Evolutionary conservation across 106 monocot species (phyloP).

Genomic region (Platanthera zijinensis): DNA sequence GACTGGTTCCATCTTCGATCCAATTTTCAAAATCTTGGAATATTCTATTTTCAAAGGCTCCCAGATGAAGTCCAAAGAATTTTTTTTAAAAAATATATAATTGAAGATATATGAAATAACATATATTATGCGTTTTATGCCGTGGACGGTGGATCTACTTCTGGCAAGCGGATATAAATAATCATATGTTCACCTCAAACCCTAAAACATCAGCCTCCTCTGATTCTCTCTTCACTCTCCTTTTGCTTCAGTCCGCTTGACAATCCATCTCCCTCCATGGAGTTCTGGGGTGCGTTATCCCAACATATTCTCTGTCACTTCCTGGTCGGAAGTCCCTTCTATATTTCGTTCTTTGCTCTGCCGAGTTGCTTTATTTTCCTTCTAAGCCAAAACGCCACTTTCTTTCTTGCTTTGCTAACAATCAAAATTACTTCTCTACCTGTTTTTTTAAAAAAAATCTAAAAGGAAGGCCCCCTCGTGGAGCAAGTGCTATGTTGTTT

Average conservation of each 20-base stretch:
- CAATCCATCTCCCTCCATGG: neutral
- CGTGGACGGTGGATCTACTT: too few relatives aligned
- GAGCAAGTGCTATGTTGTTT: neutral
- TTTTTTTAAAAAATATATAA: too few relatives aligned
- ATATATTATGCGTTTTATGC: too few relatives aligned
- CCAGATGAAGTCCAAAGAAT: too few relatives aligned
- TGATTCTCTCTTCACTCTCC: too few relatives aligned
- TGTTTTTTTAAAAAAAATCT: neutral
- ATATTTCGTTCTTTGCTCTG: neutral
- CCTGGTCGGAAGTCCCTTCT: neutral
- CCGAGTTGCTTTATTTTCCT: neutral
- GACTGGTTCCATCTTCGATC: too few relatives aligned
- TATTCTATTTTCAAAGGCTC: too few relatives aligned
- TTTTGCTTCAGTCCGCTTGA: neutral
- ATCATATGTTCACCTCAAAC: too few relatives aligned
- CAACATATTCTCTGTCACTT: neutral
- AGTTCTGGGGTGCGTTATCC: slow-evolving; percentile 4
- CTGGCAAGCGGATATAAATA: too few relatives aligned
- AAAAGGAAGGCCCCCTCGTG: neutral
- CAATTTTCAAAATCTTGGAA: too few relatives aligned
- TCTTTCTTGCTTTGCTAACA: neutral
- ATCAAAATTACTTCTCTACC: neutral
- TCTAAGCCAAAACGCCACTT: neutral
- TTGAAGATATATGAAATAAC: too few relatives aligned
- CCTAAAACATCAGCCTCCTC: too few relatives aligned